These are phyloP conservation scores for Lentinula sp. DNA, from an alignment of 768 basidiomycete species.

Conservation along the genomic window DNA sequence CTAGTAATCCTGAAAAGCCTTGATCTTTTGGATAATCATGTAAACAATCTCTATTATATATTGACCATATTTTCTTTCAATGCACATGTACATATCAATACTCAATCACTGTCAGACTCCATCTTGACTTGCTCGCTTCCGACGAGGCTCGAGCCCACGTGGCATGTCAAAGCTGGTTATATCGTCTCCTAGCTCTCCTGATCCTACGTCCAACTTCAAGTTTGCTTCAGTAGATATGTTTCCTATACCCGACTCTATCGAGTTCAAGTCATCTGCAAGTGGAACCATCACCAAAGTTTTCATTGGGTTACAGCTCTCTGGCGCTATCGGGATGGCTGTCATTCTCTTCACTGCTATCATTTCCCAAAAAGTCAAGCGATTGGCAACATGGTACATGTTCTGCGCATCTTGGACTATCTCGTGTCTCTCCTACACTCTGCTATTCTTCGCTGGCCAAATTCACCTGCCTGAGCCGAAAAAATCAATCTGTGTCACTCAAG, in stretches of 20 bases:
- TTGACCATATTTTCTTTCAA: no score
- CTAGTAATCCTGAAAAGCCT: background rate
- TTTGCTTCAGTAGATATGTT: background rate
- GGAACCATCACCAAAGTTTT: background rate
- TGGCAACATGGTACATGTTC: constrained; percentile 3
- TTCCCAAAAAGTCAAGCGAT: background rate
- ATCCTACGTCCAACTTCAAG: background rate
- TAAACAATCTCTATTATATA: no score
- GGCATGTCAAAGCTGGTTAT: background rate
- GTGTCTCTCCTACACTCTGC: constrained; percentile 1
- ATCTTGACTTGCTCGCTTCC: no score
- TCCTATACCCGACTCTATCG: background rate
- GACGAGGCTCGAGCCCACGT: background rate
- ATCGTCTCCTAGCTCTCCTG: background rate
- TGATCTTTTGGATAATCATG: no score
- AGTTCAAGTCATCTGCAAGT: background rate
- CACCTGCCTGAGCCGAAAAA: background rate
- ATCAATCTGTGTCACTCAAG: constrained; percentile 7
- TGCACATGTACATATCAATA: no score
- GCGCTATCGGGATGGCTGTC: constrained; percentile 2
- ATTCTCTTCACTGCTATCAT: constrained; percentile 4
- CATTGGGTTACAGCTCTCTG: constrained; percentile 1
- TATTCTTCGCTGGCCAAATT: background rate
- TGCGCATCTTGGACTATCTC: constrained; percentile 2
- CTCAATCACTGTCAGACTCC: no score